Base-by-base conservation (phyloP, 257 asterid genomes). In the Petrea volubilis region DNA sequence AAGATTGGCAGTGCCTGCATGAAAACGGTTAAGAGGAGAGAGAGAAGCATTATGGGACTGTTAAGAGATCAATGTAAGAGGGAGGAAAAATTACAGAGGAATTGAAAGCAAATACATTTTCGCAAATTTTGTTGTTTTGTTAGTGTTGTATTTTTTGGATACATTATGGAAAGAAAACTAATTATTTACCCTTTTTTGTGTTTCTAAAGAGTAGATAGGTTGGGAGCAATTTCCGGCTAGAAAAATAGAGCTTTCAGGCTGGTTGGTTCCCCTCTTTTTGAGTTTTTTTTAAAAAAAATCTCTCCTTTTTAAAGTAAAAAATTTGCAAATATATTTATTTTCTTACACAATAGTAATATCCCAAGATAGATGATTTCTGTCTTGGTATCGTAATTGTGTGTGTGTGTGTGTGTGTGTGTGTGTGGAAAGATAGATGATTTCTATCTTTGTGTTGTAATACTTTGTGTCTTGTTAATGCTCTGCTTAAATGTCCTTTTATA, bases 1-100 rank as follows among this genome's bases (percentile, higher is more conserved):
- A 71, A 40, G 15, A 61, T n/a, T 6, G 7, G 9, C 15, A 27
- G 38, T 60, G 43, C 78, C 64, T 76, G 86, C 77, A 74, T 62
- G 82, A 75, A 69, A 20, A 40, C 31, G 61, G 60, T 55, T 14
- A 50, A 29, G 75, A 61, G 61, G 77, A 69, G 78, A 62, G 64
- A 77, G 68, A 44, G 52, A 40, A 53, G 58, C 46, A 60, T 36
- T 43, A 62, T 43, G 67, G 52, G 71, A 70, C 28, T 71, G 80
- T 63, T 64, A n/a, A 76, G 85, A 68, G 46, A 79, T 80, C n/a
- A n/a, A n/a, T 75, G 68, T 69, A 66, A 84, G 83, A 70, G 29
- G 41, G 55, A 21, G 28, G 43, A 24, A 68, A 15, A 28, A 44
- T n/a, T n/a, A 55, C 50, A 60, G 52, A 31, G 68, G 50, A 6